A percentile compares a stretch with the other conserved stretches of the same genome.
phyloP scores from a whole-genome alignment of 768 basidiomycete genomes.

The Tylopilus rubrobrunneus region DNA sequence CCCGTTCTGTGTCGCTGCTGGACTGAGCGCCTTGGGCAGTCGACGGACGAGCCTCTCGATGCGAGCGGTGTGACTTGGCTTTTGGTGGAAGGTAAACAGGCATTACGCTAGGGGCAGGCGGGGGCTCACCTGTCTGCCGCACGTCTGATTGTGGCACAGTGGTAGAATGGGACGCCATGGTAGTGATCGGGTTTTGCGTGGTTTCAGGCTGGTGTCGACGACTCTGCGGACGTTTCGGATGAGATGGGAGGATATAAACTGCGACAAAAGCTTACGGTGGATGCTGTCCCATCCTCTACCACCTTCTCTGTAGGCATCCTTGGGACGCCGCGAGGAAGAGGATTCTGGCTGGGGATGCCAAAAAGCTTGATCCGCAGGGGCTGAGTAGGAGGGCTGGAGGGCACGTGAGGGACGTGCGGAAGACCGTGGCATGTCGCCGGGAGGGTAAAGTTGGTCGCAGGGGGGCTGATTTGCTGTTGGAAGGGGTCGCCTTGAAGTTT shows the following conservation, averaged over 20 bases:
- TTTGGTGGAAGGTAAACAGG: constrained; percentile 34
- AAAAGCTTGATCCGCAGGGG: constrained; percentile 13
- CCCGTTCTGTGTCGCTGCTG: constrained; percentile 29
- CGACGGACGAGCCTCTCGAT: constrained; percentile 27
- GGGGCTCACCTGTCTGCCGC: constrained; percentile 30
- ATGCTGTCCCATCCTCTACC: constrained; percentile 32
- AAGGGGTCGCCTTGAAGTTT: constrained; percentile 14
- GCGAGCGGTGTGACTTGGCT: constrained; percentile 30
- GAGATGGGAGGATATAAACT: constrained; percentile 16
- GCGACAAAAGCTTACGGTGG: constrained; percentile 19
- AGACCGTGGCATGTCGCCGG: constrained; percentile 25
- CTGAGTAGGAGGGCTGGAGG: constrained; percentile 14
- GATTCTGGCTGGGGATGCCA: constrained; percentile 27
- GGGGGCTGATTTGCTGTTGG: constrained; percentile 11
- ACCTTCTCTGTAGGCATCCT: constrained; percentile 24
- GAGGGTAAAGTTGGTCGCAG: constrained; percentile 19
- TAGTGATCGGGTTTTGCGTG: constrained; percentile 28
- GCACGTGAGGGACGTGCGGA: constrained; percentile 24
- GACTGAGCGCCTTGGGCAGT: constrained; percentile 31
- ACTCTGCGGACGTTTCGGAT: constrained; percentile 19
- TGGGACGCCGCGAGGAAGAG: constrained; percentile 24
- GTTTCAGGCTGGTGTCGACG: constrained; percentile 30
- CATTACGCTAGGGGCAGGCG: constrained; percentile 35
- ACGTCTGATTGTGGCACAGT: constrained; percentile 18
- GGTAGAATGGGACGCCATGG: constrained; percentile 16